A percentile compares a stretch with the other conserved stretches of the same genome.
phyloP scores from a whole-genome alignment of 495 filamentous ascomycete genomes.

The Aspergillus nanangensis region DNA sequence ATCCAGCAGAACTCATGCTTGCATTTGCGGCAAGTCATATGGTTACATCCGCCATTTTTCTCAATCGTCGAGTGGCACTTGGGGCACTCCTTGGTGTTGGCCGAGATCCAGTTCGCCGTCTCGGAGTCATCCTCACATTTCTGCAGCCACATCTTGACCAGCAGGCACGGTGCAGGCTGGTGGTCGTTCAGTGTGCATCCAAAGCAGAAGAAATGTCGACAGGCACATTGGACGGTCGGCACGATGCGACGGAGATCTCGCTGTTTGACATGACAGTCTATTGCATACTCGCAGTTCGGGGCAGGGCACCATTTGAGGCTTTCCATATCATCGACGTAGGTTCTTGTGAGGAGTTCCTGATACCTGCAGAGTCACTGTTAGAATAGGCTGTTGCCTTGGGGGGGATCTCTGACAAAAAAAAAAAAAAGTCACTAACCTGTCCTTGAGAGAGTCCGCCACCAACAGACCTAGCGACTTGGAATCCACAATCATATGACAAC shows the following conservation, averaged over 20 bases:
- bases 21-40: constrained; percentile 99
- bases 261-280: constrained; percentile 83
- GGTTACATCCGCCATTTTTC: constrained; percentile 98
- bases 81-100: constrained; percentile 97
- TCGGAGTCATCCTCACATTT: constrained; percentile 99
- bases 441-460: constrained; percentile 66
- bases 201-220: constrained; percentile 87
- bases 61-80: constrained; percentile 95
- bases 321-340: constrained; percentile 95
- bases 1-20: constrained; percentile 99
- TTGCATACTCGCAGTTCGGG: constrained; percentile 86
- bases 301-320: constrained; percentile 96
- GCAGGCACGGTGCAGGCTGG: constrained; percentile 83
- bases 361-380: constrained; percentile 52
- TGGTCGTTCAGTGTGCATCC: constrained; percentile 93
- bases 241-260: constrained; percentile 80
- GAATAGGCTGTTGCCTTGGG: not conserved
- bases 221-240: constrained; percentile 81
- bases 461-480: constrained; percentile 81
- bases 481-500: constrained; percentile 87
- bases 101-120: constrained; percentile 98
- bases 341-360: constrained; percentile 79
- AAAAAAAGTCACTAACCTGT: constrained; percentile 45
- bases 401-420: not conserved
- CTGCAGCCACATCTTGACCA: constrained; percentile 95